Base-by-base conservation (phyloP, 2,329 filamentous ascomycete species). In the Pyrenophora graminea region DNA sequence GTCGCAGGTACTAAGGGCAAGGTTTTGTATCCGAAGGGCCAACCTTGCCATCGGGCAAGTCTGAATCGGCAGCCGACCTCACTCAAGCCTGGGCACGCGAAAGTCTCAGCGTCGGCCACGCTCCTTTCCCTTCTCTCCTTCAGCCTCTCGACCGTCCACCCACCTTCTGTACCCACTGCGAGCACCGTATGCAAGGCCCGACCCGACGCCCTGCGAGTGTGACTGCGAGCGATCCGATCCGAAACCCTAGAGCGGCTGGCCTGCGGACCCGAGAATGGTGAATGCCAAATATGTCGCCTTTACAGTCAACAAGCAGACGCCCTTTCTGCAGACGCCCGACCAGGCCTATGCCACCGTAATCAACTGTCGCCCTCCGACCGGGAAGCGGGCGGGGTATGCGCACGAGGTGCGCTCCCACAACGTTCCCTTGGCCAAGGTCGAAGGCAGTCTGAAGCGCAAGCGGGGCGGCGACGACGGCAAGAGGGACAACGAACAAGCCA, bases 211-310 rank as follows among this genome's bases (percentile, higher is more conserved):
- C 46, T 34, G 42, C 27, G 57, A 55, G 56, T 51, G 55, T 51
- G 54, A 53, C 43, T 49, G 56, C 45, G 57, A 50, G 42, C 56
- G 52, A 53, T 49, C 47, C 58, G 57, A 51, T 51, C 52, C 46
- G 50, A 56, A 42, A 49, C 45, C 54, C 47, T 45, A 50, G 64
- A 63, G 61, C 67, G 59, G 63, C 68, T 67, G 66, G 59, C 60
- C 66, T 65, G 68, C 66, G 68, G 66, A 66, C 61, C 56, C 64
- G 67, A 60, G 27, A 59, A 72, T 72, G 70, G 69, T 72, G 53
- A 71, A 72, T 64, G 64, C 67, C 23, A 72, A 70, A 59, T 64
- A 69, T 57, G 68, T 69, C 61, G 64, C 67, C 50, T 72, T 72
- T 63, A 71, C 66, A 61, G 70, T 72, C 67, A 66, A 70, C 58